Base-by-base conservation (phyloP, 225 moss, liverwort and hornwort species). In the Anthoceros angustus region DNA sequence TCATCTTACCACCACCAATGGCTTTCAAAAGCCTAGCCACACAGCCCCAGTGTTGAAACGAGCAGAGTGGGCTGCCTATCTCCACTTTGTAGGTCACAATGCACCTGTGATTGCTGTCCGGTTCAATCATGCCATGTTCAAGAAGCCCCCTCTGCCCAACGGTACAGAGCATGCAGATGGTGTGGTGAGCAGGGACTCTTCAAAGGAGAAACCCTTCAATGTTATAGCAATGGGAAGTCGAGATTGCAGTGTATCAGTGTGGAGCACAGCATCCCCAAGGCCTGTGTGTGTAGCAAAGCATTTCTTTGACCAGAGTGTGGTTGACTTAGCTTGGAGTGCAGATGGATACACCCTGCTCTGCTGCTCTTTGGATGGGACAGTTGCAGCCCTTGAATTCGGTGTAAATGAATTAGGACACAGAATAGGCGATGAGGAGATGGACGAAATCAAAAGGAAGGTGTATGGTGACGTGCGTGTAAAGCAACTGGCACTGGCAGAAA, bases 241-340 rank as follows among this genome's bases (percentile, higher is more conserved):
- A 82, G 95, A 98, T 61, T 91, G 95, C 74, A 86, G 85, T 70
- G 89, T 98, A 49, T 88, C 91, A 8, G 95, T 98, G 42, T 98
- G 95, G 95, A 92, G 91, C 43, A 98, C 95, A 32, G 95, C 88
- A 64, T 88, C 88, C 40, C 95, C 95, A 12, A 82, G 95, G 62
- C 95, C 95, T 50, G 88, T 98, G 10, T 98, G 91, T 50, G 92
- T 98, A 71, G 95, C 91, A 62, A 98, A 98, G 63, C 95, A 98
- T 72, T 98, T 98, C 66, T 98, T 98, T 50, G 77, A 72, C 41
- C 95, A 98, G 71, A 98, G 95, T 78, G 95, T 98, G 39, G 92
- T 89, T 43, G 95, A 98, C 72, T 87, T 98, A 40, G 87, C 92
- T 60, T 98, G 95, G 95, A 92, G 92, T 67, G 83, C 88, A 71